phyloP scores from a whole-genome alignment of 225 moss, liverwort and hornwort genomes.

The Pseudoscleropodium purum region DNA sequence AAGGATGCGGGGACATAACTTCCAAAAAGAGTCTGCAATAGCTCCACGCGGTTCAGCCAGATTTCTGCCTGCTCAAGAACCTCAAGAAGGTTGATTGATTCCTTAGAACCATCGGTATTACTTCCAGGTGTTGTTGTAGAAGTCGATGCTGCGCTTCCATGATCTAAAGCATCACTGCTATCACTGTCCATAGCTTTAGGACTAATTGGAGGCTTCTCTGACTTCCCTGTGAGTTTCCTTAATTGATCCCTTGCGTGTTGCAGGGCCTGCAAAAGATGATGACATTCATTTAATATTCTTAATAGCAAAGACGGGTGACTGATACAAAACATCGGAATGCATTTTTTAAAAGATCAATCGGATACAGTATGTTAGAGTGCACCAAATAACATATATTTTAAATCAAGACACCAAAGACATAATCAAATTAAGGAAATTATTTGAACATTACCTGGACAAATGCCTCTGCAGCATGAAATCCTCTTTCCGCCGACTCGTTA shows the following conservation, averaged over 20 bases:
- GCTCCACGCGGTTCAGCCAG: conserved; percentile 87
- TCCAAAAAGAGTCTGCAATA: conserved; percentile 87
- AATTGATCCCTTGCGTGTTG: conserved; percentile 66
- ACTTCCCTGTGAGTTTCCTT: conserved; percentile 50
- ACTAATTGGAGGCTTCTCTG: conserved; percentile 31
- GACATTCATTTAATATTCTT: not conserved
- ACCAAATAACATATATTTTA: not conserved
- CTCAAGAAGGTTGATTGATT: conserved; percentile 38
- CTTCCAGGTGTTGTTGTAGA: conserved; percentile 18
- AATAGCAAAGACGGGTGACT: not conserved
- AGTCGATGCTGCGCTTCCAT: conserved; percentile 21
- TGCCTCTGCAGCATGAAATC: conserved; percentile 84
- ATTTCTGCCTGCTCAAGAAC: conserved; percentile 62
- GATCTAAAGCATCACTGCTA: conserved; percentile 25
- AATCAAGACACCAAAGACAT: not conserved
- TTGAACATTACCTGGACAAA: conserved; percentile 66
- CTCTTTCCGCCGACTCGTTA: conserved; percentile 76
- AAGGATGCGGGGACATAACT: conserved; percentile 71
- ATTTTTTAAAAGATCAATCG: not conserved
- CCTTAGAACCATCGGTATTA: not conserved
- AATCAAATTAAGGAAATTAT: not conserved
- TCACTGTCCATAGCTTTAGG: conserved; percentile 14
- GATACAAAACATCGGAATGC: not conserved
- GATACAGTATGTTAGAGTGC: not conserved
- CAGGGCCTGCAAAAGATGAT: conserved; percentile 44